Conservation (phyloP, 1,139 yeast species). For the Geotrichum candidum region DNA sequence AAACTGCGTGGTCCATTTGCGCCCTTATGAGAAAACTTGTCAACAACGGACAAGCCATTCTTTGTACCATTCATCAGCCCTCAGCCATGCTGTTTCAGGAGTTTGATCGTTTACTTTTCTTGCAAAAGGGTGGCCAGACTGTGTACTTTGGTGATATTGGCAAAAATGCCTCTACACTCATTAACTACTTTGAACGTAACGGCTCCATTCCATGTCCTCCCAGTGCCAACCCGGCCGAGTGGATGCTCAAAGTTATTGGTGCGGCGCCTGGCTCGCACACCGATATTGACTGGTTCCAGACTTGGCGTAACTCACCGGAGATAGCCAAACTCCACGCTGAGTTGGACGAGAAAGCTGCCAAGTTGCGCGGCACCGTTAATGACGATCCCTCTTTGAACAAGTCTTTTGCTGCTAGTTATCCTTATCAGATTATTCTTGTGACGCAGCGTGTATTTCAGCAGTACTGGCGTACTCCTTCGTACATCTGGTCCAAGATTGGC, state of each 20-base stretch:
- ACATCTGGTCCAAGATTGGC: conserved; percentile 60
- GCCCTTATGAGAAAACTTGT: conserved; percentile 70
- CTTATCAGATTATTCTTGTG: conserved; percentile 48
- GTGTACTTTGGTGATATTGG: conserved; percentile 82
- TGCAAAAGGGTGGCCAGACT: conserved; percentile 70
- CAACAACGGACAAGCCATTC: conserved; percentile 72
- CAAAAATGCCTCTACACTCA: conserved; percentile 51
- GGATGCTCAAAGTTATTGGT: conserved; percentile 76
- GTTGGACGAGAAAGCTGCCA: conserved; percentile 26
- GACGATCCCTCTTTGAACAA: conserved; percentile 5
- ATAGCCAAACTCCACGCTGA: conserved; percentile 38
- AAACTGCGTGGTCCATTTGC: conserved; percentile 84
- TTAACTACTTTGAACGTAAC: conserved; percentile 60
- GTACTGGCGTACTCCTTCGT: conserved; percentile 71
- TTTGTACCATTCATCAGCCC: conserved; percentile 82
- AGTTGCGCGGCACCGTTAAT: conserved; percentile 22
- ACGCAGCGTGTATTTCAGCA: conserved; percentile 51
- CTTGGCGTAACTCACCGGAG: conserved; percentile 59
- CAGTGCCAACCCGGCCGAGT: conserved; percentile 73
- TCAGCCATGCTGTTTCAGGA: conserved; percentile 71
- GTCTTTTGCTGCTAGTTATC: conserved; percentile 40
- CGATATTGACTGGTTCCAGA: conserved; percentile 56
- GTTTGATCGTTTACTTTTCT: conserved; percentile 66
- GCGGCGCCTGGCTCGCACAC: conserved; percentile 76
- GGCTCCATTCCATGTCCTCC: conserved; percentile 64